phyloP scores from a whole-genome alignment of 306 rosid species.

The Prunus mira region DNA sequence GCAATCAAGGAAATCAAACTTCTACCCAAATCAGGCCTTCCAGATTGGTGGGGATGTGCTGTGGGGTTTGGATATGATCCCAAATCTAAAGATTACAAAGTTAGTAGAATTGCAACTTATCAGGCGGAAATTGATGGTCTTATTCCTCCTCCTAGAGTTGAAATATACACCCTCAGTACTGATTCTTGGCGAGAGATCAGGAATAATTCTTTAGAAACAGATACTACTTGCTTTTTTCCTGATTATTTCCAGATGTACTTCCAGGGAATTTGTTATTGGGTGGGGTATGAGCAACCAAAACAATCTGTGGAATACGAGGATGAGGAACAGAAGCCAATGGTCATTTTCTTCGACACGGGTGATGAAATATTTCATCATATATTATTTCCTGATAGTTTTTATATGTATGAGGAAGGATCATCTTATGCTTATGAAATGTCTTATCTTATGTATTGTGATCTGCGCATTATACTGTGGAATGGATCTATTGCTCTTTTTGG shows the following conservation, averaged over 20 bases:
- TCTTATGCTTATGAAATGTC: not conserved
- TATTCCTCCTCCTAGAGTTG: not conserved
- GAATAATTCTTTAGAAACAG: not conserved
- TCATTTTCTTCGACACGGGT: not conserved
- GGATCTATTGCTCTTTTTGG: not conserved
- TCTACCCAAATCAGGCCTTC: not conserved
- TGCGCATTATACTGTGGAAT: not conserved
- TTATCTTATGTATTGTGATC: no score
- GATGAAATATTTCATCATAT: not conserved
- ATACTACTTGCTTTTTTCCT: not conserved
- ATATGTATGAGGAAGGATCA: not conserved
- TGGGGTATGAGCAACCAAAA: not conserved
- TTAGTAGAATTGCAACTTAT: not conserved
- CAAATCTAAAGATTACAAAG: not conserved
- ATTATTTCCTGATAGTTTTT: not conserved
- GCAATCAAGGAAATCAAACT: not conserved
- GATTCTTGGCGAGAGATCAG: not conserved
- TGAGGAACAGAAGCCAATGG: not conserved
- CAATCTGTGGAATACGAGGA: not conserved
- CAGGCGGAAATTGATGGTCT: not conserved
- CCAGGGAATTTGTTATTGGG: not conserved
- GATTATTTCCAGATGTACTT: not conserved
- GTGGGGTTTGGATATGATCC: not conserved
- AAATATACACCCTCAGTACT: not conserved
- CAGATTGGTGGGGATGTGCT: not conserved